phyloP scores from a whole-genome alignment of 805 yeast species.

The Aciculoconidium aculeatum region DNA sequence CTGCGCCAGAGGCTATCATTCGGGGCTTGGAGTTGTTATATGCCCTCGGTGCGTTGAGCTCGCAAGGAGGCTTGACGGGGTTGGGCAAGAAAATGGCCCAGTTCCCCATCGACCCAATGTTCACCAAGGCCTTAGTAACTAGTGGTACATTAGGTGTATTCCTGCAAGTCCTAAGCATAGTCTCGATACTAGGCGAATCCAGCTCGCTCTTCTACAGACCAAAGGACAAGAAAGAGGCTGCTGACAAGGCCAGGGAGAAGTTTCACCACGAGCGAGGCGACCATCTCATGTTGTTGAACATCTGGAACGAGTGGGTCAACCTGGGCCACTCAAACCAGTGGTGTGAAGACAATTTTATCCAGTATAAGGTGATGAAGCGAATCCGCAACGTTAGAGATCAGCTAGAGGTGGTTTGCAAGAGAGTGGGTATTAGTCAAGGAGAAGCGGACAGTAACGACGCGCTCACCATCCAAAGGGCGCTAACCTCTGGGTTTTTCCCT shows the following conservation, averaged over 20 bases:
- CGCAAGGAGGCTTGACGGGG: slow-evolving; percentile 69
- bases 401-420: slow-evolving; percentile 52
- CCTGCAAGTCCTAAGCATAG: slow-evolving; percentile 63
- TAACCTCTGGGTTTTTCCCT: slow-evolving; percentile 65
- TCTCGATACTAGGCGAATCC: slow-evolving; percentile 80
- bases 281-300: slow-evolving; percentile 67
- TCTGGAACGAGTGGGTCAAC: slow-evolving; percentile 73
- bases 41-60: slow-evolving; percentile 80
- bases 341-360: slow-evolving; percentile 83
- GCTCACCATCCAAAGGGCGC: slow-evolving; percentile 42
- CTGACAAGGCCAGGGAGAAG: slow-evolving; percentile 55
- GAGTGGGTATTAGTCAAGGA: slow-evolving; percentile 36
- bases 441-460: slow-evolving; percentile 6
- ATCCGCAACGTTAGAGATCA: slow-evolving; percentile 71
- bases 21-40: slow-evolving; percentile 78
- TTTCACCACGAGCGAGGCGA: slow-evolving; percentile 65
- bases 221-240: slow-evolving; percentile 56
- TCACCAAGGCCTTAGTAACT: slow-evolving; percentile 67
- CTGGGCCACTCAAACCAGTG: slow-evolving; percentile 65
- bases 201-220: slow-evolving; percentile 68
- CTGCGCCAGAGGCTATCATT: slow-evolving; percentile 65
- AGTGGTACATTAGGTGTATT: slow-evolving; percentile 59
- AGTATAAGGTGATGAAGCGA: slow-evolving; percentile 63
- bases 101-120: slow-evolving; percentile 88
- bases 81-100: slow-evolving; percentile 83